Evolutionary conservation across 371 early-diverging fungal species (phyloP).

Genomic region (Mucor circinelloides): DNA sequence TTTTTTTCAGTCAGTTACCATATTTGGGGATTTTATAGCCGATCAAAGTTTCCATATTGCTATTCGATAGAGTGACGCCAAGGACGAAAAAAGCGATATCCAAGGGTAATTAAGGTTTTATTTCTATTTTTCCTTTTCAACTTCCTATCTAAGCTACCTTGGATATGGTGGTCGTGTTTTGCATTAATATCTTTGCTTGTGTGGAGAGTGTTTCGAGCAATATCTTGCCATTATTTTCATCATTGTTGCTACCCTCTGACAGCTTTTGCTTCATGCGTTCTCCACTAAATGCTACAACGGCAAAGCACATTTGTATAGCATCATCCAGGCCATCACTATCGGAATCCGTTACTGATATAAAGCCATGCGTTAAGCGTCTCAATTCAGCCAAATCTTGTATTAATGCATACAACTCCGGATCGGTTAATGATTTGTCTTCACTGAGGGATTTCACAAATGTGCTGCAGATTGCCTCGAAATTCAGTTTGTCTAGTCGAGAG

Average conservation of each 20-base stretch:
- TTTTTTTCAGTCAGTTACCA: neutral
- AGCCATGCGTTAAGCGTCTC: neutral
- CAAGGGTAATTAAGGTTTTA: conserved; percentile 1
- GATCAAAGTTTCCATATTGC: neutral
- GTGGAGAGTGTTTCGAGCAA: neutral
- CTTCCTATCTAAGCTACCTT: neutral
- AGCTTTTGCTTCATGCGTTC: neutral
- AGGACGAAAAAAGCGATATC: neutral
- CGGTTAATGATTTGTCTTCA: conserved; percentile 1
- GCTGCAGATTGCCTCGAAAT: conserved; percentile 7
- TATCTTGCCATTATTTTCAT: neutral
- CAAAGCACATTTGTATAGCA: conserved; percentile 9
- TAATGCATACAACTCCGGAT: conserved; percentile 3
- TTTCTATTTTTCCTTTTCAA: neutral
- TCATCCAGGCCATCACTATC: conserved; percentile 11
- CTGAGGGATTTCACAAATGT: neutral
- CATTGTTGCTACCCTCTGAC: neutral
- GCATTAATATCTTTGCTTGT: conserved; percentile 10
- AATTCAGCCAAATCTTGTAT: conserved; percentile 19
- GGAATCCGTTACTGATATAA: neutral
- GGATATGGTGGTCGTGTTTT: neutral
- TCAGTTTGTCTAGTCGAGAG: neutral
- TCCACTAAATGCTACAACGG: conserved; percentile 10
- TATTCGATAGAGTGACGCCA: neutral
- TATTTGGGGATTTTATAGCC: neutral